Percentiles rank a stretch among this genome's conserved stretches.
Conservation (phyloP, 305 asterid species). For the Fraxinus nigra region DNA sequence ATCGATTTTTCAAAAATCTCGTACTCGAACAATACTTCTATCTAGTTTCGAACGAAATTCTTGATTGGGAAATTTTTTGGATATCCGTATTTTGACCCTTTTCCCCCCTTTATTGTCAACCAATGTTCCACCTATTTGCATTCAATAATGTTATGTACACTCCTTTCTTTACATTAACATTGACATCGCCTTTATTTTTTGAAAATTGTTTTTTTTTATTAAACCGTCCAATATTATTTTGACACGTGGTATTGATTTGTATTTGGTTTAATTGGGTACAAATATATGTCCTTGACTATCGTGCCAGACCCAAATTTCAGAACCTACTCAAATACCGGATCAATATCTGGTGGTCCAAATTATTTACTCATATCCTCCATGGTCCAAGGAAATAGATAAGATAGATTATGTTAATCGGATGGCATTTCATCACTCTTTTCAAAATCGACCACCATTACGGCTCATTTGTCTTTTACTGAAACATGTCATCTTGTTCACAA, state of each 20-base stretch:
- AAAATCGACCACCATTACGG: background rate
- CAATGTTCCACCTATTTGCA: background rate
- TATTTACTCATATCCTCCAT: slow-evolving; percentile 22
- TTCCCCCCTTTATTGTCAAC: background rate
- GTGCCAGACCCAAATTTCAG: slow-evolving; percentile 21
- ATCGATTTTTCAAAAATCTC: no score
- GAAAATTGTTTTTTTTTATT: no score
- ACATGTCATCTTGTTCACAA: background rate
- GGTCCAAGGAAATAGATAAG: slow-evolving; percentile 32
- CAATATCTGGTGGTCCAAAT: slow-evolving; percentile 20
- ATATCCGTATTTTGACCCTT: background rate
- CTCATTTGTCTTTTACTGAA: background rate
- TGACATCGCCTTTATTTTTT: no score
- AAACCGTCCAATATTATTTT: no score
- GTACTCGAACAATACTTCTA: background rate
- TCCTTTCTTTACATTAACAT: no score
- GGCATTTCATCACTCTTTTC: background rate
- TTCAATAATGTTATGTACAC: background rate
- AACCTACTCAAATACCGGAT: background rate
- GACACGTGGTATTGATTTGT: no score
- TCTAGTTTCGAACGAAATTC: no score
- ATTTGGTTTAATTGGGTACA: background rate
- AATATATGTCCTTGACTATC: background rate
- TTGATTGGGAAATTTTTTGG: background rate
- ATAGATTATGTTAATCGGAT: slow-evolving; percentile 1